Base-by-base conservation (phyloP, 2,329 filamentous ascomycete species). In the Colletotrichum horii region DNA sequence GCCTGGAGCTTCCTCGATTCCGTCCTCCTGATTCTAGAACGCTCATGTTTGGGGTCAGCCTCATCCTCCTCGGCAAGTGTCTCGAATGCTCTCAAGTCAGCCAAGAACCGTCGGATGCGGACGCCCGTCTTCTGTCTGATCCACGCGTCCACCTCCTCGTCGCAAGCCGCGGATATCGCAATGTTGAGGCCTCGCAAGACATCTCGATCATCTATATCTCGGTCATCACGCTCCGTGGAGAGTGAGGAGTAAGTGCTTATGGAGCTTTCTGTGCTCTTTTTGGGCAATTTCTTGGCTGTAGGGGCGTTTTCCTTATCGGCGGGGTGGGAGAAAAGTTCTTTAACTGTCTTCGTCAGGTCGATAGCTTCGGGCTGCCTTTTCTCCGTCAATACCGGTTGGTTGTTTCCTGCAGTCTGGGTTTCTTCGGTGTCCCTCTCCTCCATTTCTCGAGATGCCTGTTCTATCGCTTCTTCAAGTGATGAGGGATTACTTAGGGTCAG, bases 171-270 rank as follows among this genome's bases (percentile, higher is more conserved):
- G 7, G 88, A 88, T 34, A 89, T 87, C 7, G 89, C 90, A 52
- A 92, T 86, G 75, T 89, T 88, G 14, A 92, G 82, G 0, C 90
- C 91, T 66, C 87, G 85, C 65, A 92, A 85, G 4, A 92, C 87
- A 78, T 91, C 88, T 61, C 85, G 84, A 78, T 91, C 87, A 28
- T 82, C 82, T 34, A 90, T 86, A 43, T 84, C 80, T 15, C 78
- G 78, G 71, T 87, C 84, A 9, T 85, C 83, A n/a, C 82, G 78
- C 32, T 84, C 83, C 22, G 76, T 81, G 80, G 28, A 55, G 28
- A 79, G 77, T 11, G 61, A 60, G 24, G 9, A 56, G 19, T 77
- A 55, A 75, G 69, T 68, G 72, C 76, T 67, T 79, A 68, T 73
- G n/a, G 16, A 32, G 43, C 61, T 19, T 34, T 32, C 30, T 66